These are phyloP conservation scores for Trichoderma sp. DNA, from an alignment of 2,329 filamentous ascomycete genomes.

Conservation along the genomic window DNA sequence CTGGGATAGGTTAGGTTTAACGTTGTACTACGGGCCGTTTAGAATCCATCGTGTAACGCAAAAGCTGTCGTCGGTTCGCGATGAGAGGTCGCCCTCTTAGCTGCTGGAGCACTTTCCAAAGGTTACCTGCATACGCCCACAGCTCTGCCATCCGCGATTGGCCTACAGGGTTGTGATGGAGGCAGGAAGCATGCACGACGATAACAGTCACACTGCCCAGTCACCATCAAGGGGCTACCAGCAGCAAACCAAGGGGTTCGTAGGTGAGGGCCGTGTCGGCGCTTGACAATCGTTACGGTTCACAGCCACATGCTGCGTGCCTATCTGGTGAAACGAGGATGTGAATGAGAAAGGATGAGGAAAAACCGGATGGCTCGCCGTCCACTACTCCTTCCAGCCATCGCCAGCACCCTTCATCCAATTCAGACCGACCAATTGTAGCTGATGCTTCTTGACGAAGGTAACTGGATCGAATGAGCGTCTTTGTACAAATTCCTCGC, in stretches of 20 bases:
- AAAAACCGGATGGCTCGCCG: not conserved
- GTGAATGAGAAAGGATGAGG: not conserved
- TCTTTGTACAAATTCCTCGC: constrained; percentile 46
- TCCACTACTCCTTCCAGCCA: constrained; percentile 37
- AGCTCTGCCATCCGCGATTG: constrained; percentile 12
- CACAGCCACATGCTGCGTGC: constrained; percentile 10
- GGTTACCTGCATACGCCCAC: constrained; percentile 12
- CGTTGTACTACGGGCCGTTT: constrained; percentile 1
- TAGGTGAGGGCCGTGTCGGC: not conserved
- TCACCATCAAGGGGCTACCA: constrained; percentile 6
- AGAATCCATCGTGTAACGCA: constrained; percentile 13
- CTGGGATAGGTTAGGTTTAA: constrained; percentile 2
- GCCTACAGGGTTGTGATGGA: constrained; percentile 7
- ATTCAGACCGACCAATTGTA: constrained; percentile 42
- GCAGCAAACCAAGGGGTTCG: constrained; percentile 15
- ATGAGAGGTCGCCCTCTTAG: not conserved
- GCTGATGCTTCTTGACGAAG: constrained; percentile 39
- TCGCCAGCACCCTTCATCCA: constrained; percentile 49
- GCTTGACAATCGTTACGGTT: constrained; percentile 7
- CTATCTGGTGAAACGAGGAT: not conserved
- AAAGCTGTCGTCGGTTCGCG: not conserved
- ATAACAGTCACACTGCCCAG: constrained; percentile 16
- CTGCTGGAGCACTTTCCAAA: not conserved
- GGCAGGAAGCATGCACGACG: constrained; percentile 17
- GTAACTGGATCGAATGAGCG: constrained; percentile 42